A percentile compares a stretch with the other conserved stretches of the same genome.
Conservation (phyloP, 192 early-diverging fungal genomes). For the Dimargaris cristalligena region DNA sequence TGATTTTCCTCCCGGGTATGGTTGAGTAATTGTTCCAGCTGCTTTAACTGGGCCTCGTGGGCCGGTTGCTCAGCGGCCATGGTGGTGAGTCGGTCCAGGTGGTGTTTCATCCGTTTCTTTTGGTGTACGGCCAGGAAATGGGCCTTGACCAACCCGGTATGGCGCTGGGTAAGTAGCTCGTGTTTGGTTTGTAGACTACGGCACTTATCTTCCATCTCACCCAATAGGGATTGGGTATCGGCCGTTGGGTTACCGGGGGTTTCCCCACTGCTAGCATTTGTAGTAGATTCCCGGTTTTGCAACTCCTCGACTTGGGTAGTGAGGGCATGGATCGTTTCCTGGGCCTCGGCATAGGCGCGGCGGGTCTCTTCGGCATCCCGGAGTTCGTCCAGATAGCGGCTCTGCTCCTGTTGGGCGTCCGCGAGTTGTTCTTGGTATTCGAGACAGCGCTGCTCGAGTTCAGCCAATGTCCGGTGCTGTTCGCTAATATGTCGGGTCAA, state of each 20-base stretch:
- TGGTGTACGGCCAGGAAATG: constrained; percentile 21
- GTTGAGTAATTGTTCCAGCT: constrained; percentile 18
- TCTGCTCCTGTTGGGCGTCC: constrained; percentile 12
- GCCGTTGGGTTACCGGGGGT: constrained; percentile 3
- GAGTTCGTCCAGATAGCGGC: constrained; percentile 8
- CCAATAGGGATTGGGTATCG: constrained; percentile 17
- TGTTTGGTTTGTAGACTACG: constrained; percentile 17
- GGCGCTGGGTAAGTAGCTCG: constrained; percentile 12
- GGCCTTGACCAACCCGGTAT: constrained; percentile 19
- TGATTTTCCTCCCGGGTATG: constrained; percentile 21
- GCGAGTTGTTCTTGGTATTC: constrained; percentile 15
- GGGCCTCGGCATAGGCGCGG: constrained; percentile 14
- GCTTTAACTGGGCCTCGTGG: constrained; percentile 13
- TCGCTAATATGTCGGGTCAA: background rate
- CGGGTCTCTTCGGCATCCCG: constrained; percentile 17
- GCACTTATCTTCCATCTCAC: constrained; percentile 24
- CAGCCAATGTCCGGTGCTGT: background rate
- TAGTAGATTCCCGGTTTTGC: constrained; percentile 2
- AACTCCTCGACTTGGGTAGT: constrained; percentile 17
- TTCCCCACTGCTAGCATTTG: background rate
- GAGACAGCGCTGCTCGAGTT: background rate
- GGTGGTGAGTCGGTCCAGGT: constrained; percentile 22
- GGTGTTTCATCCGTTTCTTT: constrained; percentile 24
- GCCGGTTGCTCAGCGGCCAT: constrained; percentile 11
- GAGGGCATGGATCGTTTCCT: constrained; percentile 16